Evolutionary conservation across 345 rosid genomes (phyloP).

Genomic region (Eucalyptus caleyi): DNA sequence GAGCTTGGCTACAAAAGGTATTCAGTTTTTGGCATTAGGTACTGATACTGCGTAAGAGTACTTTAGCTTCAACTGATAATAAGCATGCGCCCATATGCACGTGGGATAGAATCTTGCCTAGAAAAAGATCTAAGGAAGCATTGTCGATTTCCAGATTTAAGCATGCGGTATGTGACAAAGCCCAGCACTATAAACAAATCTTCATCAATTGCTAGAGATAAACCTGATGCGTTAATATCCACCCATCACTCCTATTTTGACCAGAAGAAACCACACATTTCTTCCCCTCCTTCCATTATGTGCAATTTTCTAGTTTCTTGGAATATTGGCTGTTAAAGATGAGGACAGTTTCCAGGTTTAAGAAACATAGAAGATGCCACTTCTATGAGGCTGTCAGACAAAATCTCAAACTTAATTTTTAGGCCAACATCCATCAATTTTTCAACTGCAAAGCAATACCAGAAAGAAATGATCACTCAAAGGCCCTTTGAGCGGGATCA

Average conservation of each 20-base stretch:
- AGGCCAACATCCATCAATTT: background rate
- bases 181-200: background rate
- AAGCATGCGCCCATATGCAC: background rate
- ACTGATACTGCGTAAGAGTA: background rate
- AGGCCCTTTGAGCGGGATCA: background rate
- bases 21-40: background rate
- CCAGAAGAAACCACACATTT: background rate
- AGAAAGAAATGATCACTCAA: background rate
- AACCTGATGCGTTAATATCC: background rate
- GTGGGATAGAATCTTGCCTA: background rate
- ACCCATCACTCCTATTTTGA: background rate
- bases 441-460: background rate
- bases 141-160: background rate
- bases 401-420: background rate
- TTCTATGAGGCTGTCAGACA: background rate
- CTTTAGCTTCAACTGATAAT: background rate
- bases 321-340: background rate
- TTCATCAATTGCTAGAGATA: background rate
- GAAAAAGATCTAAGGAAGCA: background rate
- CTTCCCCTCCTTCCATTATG: background rate
- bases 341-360: background rate
- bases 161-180: background rate
- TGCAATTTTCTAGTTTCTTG: background rate
- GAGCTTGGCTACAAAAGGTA: background rate
- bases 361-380: background rate